Conservation (phyloP, 2,329 filamentous ascomycete species). For the Fusarium concolor region DNA sequence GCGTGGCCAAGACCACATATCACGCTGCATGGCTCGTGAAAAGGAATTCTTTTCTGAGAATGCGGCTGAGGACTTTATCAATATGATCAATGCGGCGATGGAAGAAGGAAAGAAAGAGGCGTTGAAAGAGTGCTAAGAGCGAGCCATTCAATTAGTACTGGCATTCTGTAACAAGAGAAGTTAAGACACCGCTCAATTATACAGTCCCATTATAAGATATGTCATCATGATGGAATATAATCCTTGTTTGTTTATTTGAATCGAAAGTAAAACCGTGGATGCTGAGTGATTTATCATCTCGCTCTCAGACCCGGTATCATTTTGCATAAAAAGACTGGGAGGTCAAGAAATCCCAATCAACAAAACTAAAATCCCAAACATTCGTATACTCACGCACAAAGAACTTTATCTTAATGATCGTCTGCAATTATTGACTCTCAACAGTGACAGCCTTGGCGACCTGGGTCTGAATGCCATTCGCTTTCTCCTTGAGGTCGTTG, state of each 20-base stretch:
- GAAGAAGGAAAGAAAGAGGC: neutral
- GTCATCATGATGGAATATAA: neutral
- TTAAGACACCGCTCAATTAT: no score
- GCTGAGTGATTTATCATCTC: slow-evolving; percentile 39
- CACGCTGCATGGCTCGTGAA: neutral
- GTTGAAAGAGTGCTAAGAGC: no score
- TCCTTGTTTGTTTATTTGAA: slow-evolving; percentile 26
- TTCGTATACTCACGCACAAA: slow-evolving; percentile 5
- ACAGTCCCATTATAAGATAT: neutral
- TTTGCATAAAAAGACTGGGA: neutral
- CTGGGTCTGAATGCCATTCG: slow-evolving; percentile 13
- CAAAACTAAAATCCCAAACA: neutral
- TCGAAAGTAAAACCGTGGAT: slow-evolving; percentile 29
- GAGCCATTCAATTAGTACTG: no score
- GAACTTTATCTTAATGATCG: neutral
- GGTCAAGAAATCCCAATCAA: neutral
- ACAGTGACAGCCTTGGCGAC: slow-evolving; percentile 31
- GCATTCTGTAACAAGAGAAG: no score
- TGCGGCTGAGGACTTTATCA: neutral
- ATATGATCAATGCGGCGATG: neutral
- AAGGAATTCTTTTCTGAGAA: neutral
- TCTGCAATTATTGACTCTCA: slow-evolving; percentile 11
- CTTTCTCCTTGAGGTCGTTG: slow-evolving; percentile 35
- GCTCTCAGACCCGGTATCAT: slow-evolving; percentile 34
- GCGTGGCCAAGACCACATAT: slow-evolving; percentile 1